Evolutionary conservation across 805 yeast species (phyloP).

Genomic region (Cyberlindnera subsufficiens): DNA sequence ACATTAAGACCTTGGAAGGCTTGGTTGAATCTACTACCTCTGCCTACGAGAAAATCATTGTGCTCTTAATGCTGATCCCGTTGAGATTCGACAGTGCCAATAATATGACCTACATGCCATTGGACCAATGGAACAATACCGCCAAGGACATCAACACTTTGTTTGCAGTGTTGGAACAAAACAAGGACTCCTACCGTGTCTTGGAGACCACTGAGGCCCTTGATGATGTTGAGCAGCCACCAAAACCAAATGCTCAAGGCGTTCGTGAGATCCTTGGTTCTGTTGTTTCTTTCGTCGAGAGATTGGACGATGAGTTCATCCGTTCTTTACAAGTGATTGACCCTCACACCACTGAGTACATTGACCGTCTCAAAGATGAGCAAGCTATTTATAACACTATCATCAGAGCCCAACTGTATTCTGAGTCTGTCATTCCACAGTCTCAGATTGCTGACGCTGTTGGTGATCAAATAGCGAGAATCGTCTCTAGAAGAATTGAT

Average conservation of each 20-base stretch:
- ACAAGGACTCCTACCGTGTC: slow-evolving; percentile 55
- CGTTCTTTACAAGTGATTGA: slow-evolving; percentile 83
- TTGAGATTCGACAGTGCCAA: slow-evolving; percentile 79
- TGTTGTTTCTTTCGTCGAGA: slow-evolving; percentile 78
- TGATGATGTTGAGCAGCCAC: slow-evolving; percentile 72
- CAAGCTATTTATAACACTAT: slow-evolving; percentile 65
- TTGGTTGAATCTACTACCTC: slow-evolving; percentile 42
- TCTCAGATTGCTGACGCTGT: slow-evolving; percentile 23
- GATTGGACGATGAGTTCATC: slow-evolving; percentile 91
- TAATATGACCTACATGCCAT: slow-evolving; percentile 65
- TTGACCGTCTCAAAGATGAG: slow-evolving; percentile 87
- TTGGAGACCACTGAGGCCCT: slow-evolving; percentile 65
- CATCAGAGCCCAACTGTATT: slow-evolving; percentile 80
- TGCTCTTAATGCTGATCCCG: slow-evolving; percentile 78
- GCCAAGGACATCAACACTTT: slow-evolving; percentile 56
- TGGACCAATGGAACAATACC: slow-evolving; percentile 73
- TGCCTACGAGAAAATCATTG: slow-evolving; percentile 72
- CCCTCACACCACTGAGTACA: slow-evolving; percentile 92
- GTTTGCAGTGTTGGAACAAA: slow-evolving; percentile 62
- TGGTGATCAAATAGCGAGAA: slow-evolving; percentile 58
- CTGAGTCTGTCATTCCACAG: slow-evolving; percentile 56
- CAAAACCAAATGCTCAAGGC: slow-evolving; percentile 58
- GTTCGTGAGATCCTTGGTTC: slow-evolving; percentile 77
- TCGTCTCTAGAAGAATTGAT: slow-evolving; percentile 79
- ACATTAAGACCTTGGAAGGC: slow-evolving; percentile 63